Base-by-base conservation (phyloP, 306 rosid species). In the Quercus alba region DNA sequence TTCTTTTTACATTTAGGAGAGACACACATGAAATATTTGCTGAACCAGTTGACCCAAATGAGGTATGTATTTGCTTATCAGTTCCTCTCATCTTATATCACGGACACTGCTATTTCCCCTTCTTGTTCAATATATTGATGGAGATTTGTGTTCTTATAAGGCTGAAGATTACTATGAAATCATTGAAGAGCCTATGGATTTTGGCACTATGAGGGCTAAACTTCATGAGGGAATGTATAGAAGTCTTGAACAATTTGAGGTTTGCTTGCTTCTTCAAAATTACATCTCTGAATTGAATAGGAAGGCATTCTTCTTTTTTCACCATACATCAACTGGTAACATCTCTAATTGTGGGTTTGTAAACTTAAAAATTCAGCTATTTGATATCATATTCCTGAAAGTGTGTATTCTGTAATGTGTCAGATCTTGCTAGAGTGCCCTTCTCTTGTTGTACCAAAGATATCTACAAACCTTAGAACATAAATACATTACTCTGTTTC, bases 161-260 rank as follows among this genome's bases (percentile, higher is more conserved):
- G 97, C 89, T 80, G 87, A 85, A 73, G 86, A 88, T 68, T 91
- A 91, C 80, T 88, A 85, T 56, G 75, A 70, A 49, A 82, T 86
- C 72, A 85, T 89, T 21, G 54, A 89, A 81, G 87, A 88, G 62
- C 97, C 97, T 72, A 91, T 89, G 97, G 97, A 91, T 88, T 89
- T 89, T 77, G 94, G 94, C 73, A 91, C 97, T 68, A 88, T 89
- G 92, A 89, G 97, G 80, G 97, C 97, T 69, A 91, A 91, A 83
- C 83, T 91, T 62, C 92, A 91, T 23, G 92, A 91, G 73, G 92
- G 91, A 75, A 86, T 86, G 89, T 91, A 91, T 30, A 70, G 56
- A 74, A 88, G 44, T 79, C 82, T 89, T 58, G 86, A 85, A 71
- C 81, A 91, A 79, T 91, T 91, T 82, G 89, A 91, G 94, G 97